A percentile compares a stretch with the other conserved stretches of the same genome.
These are phyloP conservation scores for Eutrema yunnanense DNA, from an alignment of 345 rosid genomes.

Conservation along the genomic window DNA sequence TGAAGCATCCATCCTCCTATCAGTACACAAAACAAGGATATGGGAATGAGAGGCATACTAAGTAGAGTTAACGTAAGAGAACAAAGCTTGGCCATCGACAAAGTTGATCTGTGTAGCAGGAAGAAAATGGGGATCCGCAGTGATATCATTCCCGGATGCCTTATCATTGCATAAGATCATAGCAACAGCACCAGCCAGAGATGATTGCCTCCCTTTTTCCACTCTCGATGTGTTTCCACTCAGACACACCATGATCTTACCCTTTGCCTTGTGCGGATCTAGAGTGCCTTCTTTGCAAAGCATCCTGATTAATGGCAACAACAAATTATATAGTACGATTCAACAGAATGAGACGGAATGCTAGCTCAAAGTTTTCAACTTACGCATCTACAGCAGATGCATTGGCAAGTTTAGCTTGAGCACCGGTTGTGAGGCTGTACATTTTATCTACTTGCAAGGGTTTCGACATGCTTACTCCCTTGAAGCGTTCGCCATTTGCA, in stretches of 20 bases:
- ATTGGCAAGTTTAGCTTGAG: slow-evolving; percentile 6
- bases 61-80: slow-evolving; percentile 14
- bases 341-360: neutral
- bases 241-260: slow-evolving; percentile 10
- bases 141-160: neutral
- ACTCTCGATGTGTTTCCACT: neutral
- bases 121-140: neutral
- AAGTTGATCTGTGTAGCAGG: slow-evolving; percentile 6
- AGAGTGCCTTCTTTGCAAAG: neutral
- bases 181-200: slow-evolving; percentile 2
- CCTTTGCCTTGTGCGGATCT: slow-evolving; percentile 2
- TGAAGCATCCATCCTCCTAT: neutral
- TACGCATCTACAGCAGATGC: slow-evolving; percentile 1
- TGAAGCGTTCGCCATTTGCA: slow-evolving; percentile 31
- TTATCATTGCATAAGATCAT: slow-evolving; percentile 2
- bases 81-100: neutral
- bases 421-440: slow-evolving; percentile 1
- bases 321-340: neutral
- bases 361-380: neutral
- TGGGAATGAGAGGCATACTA: neutral
- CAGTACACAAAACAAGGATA: neutral
- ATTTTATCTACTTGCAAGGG: slow-evolving; percentile 23
- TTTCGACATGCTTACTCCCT: slow-evolving; percentile 43
- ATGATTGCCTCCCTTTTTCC: neutral
- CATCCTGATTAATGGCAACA: neutral